These are phyloP conservation scores for Pseudogymnoascus sp. DNA, from an alignment of 2,329 filamentous ascomycete genomes.

Conservation along the genomic window DNA sequence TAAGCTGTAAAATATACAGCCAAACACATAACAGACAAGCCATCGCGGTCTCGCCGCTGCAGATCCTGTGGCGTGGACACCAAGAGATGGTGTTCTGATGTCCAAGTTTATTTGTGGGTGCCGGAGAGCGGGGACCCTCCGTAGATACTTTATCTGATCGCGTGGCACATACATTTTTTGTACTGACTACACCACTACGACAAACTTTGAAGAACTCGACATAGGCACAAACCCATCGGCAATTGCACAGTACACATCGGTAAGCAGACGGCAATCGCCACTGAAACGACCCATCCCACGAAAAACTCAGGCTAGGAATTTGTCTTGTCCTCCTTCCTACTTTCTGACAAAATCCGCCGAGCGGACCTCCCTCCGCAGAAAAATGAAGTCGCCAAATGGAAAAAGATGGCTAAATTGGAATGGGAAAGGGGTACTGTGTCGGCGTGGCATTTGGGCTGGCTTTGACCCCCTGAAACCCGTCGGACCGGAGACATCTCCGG, in stretches of 20 bases:
- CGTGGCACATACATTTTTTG: neutral
- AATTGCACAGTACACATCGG: neutral
- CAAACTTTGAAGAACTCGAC: neutral
- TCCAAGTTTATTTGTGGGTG: neutral
- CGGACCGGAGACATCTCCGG: neutral
- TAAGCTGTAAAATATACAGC: slow-evolving; percentile 4
- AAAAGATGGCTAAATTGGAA: neutral
- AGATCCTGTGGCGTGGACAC: neutral
- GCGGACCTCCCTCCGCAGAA: neutral
- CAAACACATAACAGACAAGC: neutral
- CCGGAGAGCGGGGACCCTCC: neutral
- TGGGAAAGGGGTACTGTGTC: neutral
- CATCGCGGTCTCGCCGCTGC: neutral
- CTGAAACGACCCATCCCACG: neutral
- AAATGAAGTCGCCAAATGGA: neutral
- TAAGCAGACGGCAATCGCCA: neutral
- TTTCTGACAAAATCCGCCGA: neutral
- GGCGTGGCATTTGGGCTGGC: neutral
- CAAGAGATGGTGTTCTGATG: neutral
- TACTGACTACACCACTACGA: neutral
- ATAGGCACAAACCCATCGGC: neutral
- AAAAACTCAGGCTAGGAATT: neutral
- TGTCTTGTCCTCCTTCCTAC: neutral
- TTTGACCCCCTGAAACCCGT: neutral
- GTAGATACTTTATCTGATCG: neutral